Base-by-base conservation (phyloP, 2,329 filamentous ascomycete species). In the Calonectria pseudoreteaudii region DNA sequence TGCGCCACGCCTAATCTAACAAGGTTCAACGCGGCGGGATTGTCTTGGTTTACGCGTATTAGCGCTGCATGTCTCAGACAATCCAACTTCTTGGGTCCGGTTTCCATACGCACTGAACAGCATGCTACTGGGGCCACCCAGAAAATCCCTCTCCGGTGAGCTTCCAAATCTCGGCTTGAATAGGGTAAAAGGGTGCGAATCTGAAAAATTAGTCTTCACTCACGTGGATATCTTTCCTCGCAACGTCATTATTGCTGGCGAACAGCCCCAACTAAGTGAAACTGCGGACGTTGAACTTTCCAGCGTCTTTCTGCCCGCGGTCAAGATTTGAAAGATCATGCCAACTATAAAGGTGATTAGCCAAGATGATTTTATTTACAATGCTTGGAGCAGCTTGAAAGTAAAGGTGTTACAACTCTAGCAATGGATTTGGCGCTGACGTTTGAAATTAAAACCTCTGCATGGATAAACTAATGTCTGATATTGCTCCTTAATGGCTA, bases 261-360 rank as follows among this genome's bases (percentile, higher is more conserved):
- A 68, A 1, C 53, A 66, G 16, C 56, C 62, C 2, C 31, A 36
- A 4, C 70, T 73, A 18, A 74, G 66, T 0, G 74, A 72, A 0
- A 68, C 75, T 9, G 66, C 75, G 0, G 74, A 76, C 23, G 74
- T 75, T 26, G 69, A 76, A 31, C 75, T 75, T 44, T 44, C 72
- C 0, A 72, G 74, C 6, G 74, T 75, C 41, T 76, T 75, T 20
- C 69, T 70, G 1, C 2, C 38, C 0, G 38, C 66, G 1, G 69
- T 68, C 2, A 69, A 76, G 9, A 73, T 73, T n/a, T 76, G 1
- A 74, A 73, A 10, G 72, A 75, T 7, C 60, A 34, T 2, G 44
- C 73, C 1, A 66, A 36, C 23, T 73, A 75, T 1, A 11, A 36
- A 0, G 53, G 53, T 0, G 74, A 76, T 3, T 76, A 50, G 70